phyloP scores from a whole-genome alignment of 768 basidiomycete genomes.

The Russula olivacea region DNA sequence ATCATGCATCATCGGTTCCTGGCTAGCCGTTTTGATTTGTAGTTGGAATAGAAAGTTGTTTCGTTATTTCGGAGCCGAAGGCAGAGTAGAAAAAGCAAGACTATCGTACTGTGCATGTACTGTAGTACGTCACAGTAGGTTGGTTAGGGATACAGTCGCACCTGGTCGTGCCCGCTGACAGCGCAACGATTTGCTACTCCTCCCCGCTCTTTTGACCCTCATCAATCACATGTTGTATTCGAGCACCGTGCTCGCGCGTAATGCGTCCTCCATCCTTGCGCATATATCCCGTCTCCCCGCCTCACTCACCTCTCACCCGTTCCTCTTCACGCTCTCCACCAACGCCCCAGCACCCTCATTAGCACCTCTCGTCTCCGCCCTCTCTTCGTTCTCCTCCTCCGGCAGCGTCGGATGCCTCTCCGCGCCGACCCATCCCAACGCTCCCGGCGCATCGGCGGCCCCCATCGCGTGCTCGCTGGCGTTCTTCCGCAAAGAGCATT shows the following conservation, averaged over 20 bases:
- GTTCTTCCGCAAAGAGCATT: conserved; percentile 40
- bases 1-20: too few relatives aligned
- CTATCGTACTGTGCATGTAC: too few relatives aligned
- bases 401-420: conserved; percentile 58
- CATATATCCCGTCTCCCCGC: conserved; percentile 18
- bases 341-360: conserved; percentile 35
- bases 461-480: conserved; percentile 52
- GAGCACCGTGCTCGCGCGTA: conserved; percentile 21
- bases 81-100: too few relatives aligned
- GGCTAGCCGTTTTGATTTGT: too few relatives aligned
- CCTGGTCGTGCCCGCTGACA: too few relatives aligned
- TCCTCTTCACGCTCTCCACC: conserved; percentile 49
- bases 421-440: conserved; percentile 35
- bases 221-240: conserved; percentile 14
- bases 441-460: conserved; percentile 6
- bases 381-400: conserved; percentile 25
- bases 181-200: too few relatives aligned
- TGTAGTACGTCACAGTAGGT: too few relatives aligned
- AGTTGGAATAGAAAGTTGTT: too few relatives aligned
- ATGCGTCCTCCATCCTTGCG: conserved; percentile 10
- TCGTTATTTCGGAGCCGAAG: too few relatives aligned
- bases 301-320: conserved; percentile 28
- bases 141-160: too few relatives aligned
- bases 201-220: too few relatives aligned
- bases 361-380: conserved; percentile 29